A percentile compares a stretch with the other conserved stretches of the same genome.
Conservation (phyloP, 192 early-diverging fungal genomes). For the Podila horticola region DNA sequence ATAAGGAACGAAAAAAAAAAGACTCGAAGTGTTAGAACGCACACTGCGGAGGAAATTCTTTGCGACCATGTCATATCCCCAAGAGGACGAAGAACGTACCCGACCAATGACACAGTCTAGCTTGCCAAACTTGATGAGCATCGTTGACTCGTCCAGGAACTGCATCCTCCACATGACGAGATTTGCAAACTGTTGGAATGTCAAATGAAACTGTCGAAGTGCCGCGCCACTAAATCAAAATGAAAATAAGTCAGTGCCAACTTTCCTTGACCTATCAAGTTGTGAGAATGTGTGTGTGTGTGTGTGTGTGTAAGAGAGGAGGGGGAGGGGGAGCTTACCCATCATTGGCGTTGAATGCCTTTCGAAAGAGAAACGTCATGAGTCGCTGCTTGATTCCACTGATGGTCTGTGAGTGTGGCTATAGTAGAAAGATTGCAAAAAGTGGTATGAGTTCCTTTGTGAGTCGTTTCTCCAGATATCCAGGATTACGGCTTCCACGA, state of each 20-base stretch:
- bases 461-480: neutral
- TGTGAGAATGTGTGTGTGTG: neutral
- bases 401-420: slow-evolving; percentile 49
- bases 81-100: slow-evolving; percentile 41
- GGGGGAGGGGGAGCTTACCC: slow-evolving; percentile 19
- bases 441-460: neutral
- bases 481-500: neutral
- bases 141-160: slow-evolving; percentile 64
- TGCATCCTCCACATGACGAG: slow-evolving; percentile 79
- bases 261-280: neutral
- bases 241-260: neutral
- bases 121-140: slow-evolving; percentile 78
- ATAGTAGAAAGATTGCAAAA: neutral
- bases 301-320: neutral
- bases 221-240: slow-evolving; percentile 39
- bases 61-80: too few species aligned
- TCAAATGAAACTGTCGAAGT: slow-evolving; percentile 70
- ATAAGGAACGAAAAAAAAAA: neutral
- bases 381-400: slow-evolving; percentile 78
- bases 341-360: slow-evolving; percentile 60
- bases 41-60: neutral
- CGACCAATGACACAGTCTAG: slow-evolving; percentile 61
- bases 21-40: neutral
- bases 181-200: slow-evolving; percentile 66
- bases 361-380: slow-evolving; percentile 69